These are phyloP conservation scores for Vigna angularis DNA, from an alignment of 306 rosid genomes.

Conservation along the genomic window DNA sequence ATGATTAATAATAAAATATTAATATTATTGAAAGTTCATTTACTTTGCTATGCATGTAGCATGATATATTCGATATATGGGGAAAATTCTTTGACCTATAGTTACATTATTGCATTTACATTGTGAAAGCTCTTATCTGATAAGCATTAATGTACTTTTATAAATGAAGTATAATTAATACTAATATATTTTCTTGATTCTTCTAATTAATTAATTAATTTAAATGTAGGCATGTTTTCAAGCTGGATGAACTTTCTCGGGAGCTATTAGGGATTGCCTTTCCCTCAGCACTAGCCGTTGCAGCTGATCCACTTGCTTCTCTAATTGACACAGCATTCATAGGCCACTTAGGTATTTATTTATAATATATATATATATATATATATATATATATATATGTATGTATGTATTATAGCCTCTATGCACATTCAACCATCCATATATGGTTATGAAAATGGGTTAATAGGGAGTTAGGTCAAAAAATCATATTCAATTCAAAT, in stretches of 20 bases:
- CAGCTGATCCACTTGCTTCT: constrained; percentile 98
- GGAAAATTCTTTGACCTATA: not conserved
- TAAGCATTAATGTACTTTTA: not conserved
- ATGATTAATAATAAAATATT: too few species aligned
- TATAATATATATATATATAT: too few species aligned
- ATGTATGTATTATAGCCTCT: too few species aligned
- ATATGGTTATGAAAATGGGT: not conserved
- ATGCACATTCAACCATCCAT: not conserved
- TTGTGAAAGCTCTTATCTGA: not conserved
- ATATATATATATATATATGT: too few species aligned
- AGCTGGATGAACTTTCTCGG: constrained; percentile 67
- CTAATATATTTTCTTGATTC: not conserved
- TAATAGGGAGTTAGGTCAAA: too few species aligned
- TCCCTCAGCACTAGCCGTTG: constrained; percentile 89
- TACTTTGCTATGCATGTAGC: too few species aligned
- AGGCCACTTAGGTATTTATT: constrained; percentile 77
- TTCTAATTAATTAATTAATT: constrained; percentile 1
- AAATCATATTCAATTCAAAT: too few species aligned
- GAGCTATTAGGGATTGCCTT: constrained; percentile 83
- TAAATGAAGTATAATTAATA: not conserved
- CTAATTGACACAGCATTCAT: constrained; percentile 92
- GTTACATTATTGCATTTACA: constrained; percentile 13
- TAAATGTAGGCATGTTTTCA: constrained; percentile 66
- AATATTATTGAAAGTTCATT: too few species aligned
- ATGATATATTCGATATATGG: not conserved